Percentiles rank a stretch among this genome's conserved stretches.
phyloP scores from a whole-genome alignment of 306 rosid species.

The Trifolium dubium region DNA sequence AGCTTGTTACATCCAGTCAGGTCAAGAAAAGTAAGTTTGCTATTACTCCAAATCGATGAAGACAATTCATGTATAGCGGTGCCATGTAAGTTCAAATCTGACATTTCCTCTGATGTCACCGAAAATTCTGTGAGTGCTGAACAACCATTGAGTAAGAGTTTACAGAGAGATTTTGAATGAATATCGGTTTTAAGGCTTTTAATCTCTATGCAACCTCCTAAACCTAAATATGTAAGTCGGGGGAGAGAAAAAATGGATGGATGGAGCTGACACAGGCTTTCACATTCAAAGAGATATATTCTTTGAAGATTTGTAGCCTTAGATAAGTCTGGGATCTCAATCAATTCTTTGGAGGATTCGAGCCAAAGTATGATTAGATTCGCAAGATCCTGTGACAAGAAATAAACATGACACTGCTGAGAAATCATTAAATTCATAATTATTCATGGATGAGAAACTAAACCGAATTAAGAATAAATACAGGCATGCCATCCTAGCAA shows the following conservation, averaged over 20 bases:
- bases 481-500: not conserved
- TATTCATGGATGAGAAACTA: not conserved
- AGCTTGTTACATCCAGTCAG: not conserved
- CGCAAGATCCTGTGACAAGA: slow-evolving; percentile 22
- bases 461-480: not conserved
- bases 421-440: not conserved
- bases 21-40: not conserved
- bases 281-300: not conserved
- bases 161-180: slow-evolving; percentile 12
- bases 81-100: not conserved
- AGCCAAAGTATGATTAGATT: not conserved
- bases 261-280: not conserved
- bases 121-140: slow-evolving; percentile 15
- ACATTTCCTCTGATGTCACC: slow-evolving; percentile 12
- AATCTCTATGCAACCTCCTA: not conserved
- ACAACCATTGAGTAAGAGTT: not conserved
- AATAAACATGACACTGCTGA: not conserved
- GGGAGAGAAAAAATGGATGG: slow-evolving; percentile 12
- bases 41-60: slow-evolving; percentile 5
- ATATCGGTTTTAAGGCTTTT: not conserved
- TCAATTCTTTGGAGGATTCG: not conserved
- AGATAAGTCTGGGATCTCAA: slow-evolving; percentile 36
- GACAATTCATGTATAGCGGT: not conserved
- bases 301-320: slow-evolving; percentile 7
- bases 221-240: not conserved